Evolutionary conservation across 1,139 yeast genomes (phyloP), one percentile per base, ranked within the genome.

Genomic region (Suhomyces panamericanus): DNA sequence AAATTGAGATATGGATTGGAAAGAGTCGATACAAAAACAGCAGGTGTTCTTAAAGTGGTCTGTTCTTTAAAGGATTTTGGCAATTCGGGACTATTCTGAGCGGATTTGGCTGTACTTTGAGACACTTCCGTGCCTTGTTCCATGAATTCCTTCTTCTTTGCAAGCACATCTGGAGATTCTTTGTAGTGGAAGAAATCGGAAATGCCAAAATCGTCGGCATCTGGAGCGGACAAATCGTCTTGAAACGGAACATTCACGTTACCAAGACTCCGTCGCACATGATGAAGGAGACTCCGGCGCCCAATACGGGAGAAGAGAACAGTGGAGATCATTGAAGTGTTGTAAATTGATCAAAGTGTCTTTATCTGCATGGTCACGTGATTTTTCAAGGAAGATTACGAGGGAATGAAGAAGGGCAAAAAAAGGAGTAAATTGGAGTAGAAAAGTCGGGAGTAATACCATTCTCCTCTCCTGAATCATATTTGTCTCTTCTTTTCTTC

Each of bases 1-100:
- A 95, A 70, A 58, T 95, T 95, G 39, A 80, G 56, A 55, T 73
- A 81, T 2, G 99, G 98, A 56, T 86, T 78, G 6, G 66, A 58
- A 14, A 81, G 63, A n/a, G 63, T 63, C 1, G 80, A 69, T 0
- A 64, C 66, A 11, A 90, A 79, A 30, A 69, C 56, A 42, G 57
- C 57, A 6, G 70, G 78, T 42, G 48, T 54, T 40, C 50, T 58
- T n/a, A 49, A 44, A 20, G 20, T 32, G 6, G 55, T 60, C 29
- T 14, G 49, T 58, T 50, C 48, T 8, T 7, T 29, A 13, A 44
- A 45, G 14, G 29, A 26, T 6, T 12, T 13, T 9, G 33, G 29
- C 8, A 14, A 40, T 8, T 10, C 24, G 9, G 9, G 31, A 5
- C 1, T 12, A 15, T 27, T 16, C 14, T 7, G 8, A 3, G n/a